Evolutionary conservation across 1,284 basidiomycete genomes (phyloP), one percentile per base, ranked within the genome.

Genomic region (Vanrija pseudolonga): DNA sequence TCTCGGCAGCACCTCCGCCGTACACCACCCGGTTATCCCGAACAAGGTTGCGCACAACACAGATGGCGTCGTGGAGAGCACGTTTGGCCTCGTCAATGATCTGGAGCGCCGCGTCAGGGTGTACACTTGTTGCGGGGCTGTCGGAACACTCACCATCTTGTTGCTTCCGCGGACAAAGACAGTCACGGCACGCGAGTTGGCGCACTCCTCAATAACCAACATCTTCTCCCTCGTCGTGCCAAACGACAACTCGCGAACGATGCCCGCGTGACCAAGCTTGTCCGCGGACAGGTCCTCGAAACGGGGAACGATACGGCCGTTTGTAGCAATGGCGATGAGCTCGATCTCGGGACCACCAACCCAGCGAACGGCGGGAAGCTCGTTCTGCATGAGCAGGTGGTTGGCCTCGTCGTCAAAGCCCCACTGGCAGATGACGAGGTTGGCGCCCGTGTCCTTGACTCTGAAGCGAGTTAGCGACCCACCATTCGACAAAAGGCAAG

Each of bases 401-500:
- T 99, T 99, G 53, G 95, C 95, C 79, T 98, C 95, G 74, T 99
- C 96, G 71, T 99, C 95, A 73, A 99, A 99, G 61, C 95, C 95
- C 95, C 95, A 99, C 76, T 98, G 96, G 77, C 95, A 98, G 67
- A 99, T 96, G 64, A 98, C 95, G 55, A 99, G 79, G 77, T 99
- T 98, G 23, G 96, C 94, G 28, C 96, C 95, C n/a, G 92, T 89
- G 69, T 97, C 89, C 78, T 98, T 97, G 62, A 98, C 94, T 72
- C 85, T 83, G 55, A 1, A 32, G 32, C 9, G 15, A 26, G 26
- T 56, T 45, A 57, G 57, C 43, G 22, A 24, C 18, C 28, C 17
- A 6, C 12, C 8, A 32, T 32, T 15, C 32, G 32, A 32, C 32
- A 32, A 32, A 36, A 32, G 32, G 4, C 32, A 32, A 26, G 32